These are phyloP conservation scores for Fusarium luffae DNA, from an alignment of 2,329 filamentous ascomycete genomes.

Conservation along the genomic window DNA sequence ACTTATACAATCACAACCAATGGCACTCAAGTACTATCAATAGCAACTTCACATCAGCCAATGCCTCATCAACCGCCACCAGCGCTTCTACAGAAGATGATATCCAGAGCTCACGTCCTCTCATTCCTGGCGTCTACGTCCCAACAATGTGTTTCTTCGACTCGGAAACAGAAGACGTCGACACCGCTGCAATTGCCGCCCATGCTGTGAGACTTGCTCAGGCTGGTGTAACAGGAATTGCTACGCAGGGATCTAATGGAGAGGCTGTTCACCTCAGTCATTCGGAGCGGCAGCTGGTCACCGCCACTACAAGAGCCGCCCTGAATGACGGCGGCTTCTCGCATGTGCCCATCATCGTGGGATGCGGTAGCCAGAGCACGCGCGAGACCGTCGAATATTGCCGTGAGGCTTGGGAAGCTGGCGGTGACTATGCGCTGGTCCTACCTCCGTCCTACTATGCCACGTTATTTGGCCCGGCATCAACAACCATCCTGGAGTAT, in stretches of 20 bases:
- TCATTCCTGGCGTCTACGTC: constrained; percentile 72
- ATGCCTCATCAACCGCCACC: constrained; percentile 52
- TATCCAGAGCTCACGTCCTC: constrained; percentile 51
- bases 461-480: constrained; percentile 66
- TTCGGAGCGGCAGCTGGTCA: constrained; percentile 75
- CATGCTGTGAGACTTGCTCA: constrained; percentile 77
- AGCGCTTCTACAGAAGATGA: constrained; percentile 56
- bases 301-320: constrained; percentile 74
- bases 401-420: constrained; percentile 73
- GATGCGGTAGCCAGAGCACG: constrained; percentile 78
- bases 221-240: constrained; percentile 77
- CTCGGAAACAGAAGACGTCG: constrained; percentile 71
- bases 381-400: constrained; percentile 78
- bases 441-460: constrained; percentile 83
- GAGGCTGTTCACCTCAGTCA: constrained; percentile 83
- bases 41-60: constrained; percentile 43
- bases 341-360: constrained; percentile 78
- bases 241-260: constrained; percentile 84
- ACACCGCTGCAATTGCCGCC: constrained; percentile 68
- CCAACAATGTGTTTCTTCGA: constrained; percentile 81
- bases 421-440: constrained; percentile 80
- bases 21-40: constrained; percentile 40
- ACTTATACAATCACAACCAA: constrained; percentile 48
- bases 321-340: constrained; percentile 72
- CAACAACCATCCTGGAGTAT: constrained; percentile 68